Evolutionary conservation across 768 basidiomycete species (phyloP), one percentile per base, ranked within the genome.

Genomic region (Pleurotus salmoneostramineus): DNA sequence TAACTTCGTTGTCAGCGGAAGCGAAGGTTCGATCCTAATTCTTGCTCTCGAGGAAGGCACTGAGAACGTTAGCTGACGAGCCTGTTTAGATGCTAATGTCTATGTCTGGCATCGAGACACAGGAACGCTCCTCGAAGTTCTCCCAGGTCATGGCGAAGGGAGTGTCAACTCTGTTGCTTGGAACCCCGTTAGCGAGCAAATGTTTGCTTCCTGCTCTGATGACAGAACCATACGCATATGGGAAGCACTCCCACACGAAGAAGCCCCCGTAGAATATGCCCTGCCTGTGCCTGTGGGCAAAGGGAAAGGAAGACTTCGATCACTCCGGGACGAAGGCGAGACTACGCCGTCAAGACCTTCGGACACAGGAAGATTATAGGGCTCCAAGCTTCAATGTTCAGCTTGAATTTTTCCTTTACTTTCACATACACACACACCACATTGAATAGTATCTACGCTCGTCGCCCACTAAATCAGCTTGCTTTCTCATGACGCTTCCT

Each of bases 161-260:
- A 91, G 89, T 61, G 95, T 99, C 60, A 99, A 98, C 69, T 88
- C 91, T 11, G 95, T 98, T 12, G 89, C 95, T 36, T 99, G 97
- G 97, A 95, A 97, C 71, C 94, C 93, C 15, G 78, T 79, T 50
- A 89, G 93, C 67, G 82, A 86, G 63, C 84, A 87, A 58, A 90
- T 98, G 87, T 98, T 98, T 74, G 97, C 97, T 34, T 94, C 92
- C 44, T 97, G 94, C 70, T 93, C 93, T 45, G 96, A 99, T 69
- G 96, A 99, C 73, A 74, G 77, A 56, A 92, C 89, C 14, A 85
- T 99, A 64, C 85, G 94, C 60, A 88, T 96, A 77, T 96, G 94
- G 94, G 90, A 93, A 71, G 76, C 83, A 45, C 74, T 73, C 44
- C 62, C 66, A 14, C 63, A 55, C 37, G 52, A 55, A 17, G 52